Evolutionary conservation across 495 filamentous ascomycete genomes (phyloP), one percentile per base, ranked within the genome.

Genomic region (Talaromyces stipitatus): DNA sequence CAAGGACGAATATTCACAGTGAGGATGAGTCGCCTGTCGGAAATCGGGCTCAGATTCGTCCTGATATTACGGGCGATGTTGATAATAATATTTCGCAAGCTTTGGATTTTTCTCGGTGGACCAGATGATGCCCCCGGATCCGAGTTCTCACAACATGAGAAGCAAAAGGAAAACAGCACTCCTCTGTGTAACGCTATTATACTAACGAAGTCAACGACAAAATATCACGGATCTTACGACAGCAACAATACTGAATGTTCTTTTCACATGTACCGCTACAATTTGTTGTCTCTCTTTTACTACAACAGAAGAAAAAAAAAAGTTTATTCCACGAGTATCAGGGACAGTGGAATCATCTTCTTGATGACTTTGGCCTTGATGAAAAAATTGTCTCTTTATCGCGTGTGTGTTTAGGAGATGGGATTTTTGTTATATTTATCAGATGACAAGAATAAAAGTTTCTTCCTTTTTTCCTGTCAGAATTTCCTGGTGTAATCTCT

Each of bases 31-130:
- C 2, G 58, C 69, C 18, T 67, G 68, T 41, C 36, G 18, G 4
- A 16, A n/a, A n/a, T 26, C 58, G 52, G 28, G 53, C 69, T 22
- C 55, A 62, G 2, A 56, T 60, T 7, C 64, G 56, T 27, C 64
- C 68, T 14, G 73, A 76, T 43, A 64, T 70, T 51, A 62, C 66
- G 16, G 64, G 67, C 1, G 75, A 73, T 38, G 69, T 68, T 16
- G 73, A 71, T 36, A 62, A 64, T 20, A 73, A 74, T 43, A 66
- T 74, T 14, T 64, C 75, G 20, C 69, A 71, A 38, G 74, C 70
- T 23, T 55, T 78, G 24, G 75, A 78, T 50, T 78, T 78, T 52
- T 69, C 75, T 3, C 71, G 71, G 20, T 78, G 75, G 75, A 60
- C 66, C 23, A 69, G 72, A 45, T 78, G 56, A 30, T 14, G n/a